Conservation (phyloP, 768 basidiomycete genomes). For the Neoboletus magnificus region DNA sequence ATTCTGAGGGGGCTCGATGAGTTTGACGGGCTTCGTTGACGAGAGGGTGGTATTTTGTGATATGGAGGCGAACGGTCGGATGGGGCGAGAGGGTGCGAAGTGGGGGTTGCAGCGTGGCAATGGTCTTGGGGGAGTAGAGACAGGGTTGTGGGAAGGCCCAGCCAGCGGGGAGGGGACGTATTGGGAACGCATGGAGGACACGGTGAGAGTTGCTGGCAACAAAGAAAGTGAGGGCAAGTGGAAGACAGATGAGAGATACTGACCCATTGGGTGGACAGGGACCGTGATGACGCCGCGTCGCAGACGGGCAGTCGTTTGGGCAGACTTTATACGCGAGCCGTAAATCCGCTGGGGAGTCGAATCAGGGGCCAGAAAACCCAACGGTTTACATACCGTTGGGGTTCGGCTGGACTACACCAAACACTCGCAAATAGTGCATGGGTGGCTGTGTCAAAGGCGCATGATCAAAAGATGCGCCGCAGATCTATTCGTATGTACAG, state of each 20-base stretch:
- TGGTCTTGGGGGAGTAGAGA: slow-evolving; percentile 32
- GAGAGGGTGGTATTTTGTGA: slow-evolving; percentile 21
- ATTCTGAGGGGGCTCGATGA: slow-evolving; percentile 77
- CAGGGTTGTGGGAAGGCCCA: slow-evolving; percentile 32
- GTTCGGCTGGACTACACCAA: slow-evolving; percentile 26
- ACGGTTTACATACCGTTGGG: slow-evolving; percentile 23
- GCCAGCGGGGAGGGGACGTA: slow-evolving; percentile 65
- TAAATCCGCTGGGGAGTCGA: slow-evolving; percentile 28
- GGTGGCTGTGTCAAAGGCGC: neutral
- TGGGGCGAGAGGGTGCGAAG: slow-evolving; percentile 70
- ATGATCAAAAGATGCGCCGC: neutral
- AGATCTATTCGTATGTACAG: slow-evolving; percentile 5
- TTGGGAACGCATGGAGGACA: slow-evolving; percentile 39
- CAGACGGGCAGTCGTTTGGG: slow-evolving; percentile 29
- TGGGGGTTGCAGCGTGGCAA: slow-evolving; percentile 44
- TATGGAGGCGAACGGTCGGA: slow-evolving; percentile 75
- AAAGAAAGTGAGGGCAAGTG: neutral
- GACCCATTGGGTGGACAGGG: slow-evolving; percentile 39
- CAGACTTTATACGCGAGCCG: slow-evolving; percentile 20
- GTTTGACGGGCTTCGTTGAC: slow-evolving; percentile 56
- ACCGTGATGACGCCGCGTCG: slow-evolving; percentile 30
- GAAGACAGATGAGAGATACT: slow-evolving; percentile 14
- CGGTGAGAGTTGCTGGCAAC: slow-evolving; percentile 40
- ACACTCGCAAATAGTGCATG: slow-evolving; percentile 19
- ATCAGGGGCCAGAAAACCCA: neutral